Evolutionary conservation across 2,329 filamentous ascomycete species (phyloP).

Genomic region (Sclerotinia sclerotiorum): DNA sequence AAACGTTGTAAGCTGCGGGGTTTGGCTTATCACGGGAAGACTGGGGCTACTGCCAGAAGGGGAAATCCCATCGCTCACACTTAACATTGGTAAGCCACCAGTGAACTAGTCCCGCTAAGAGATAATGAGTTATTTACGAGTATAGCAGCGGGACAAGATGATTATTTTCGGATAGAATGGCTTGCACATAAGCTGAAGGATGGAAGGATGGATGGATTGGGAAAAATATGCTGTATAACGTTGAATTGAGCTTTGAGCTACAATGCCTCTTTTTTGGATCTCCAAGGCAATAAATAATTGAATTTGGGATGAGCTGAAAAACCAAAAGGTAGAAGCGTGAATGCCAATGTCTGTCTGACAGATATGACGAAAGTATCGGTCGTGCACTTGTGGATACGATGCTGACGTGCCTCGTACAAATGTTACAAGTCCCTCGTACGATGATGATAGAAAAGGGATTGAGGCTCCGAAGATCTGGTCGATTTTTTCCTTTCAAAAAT

Average conservation of each 20-base stretch:
- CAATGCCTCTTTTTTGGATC: background rate
- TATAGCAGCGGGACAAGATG: background rate
- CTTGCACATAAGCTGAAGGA: constrained; percentile 11
- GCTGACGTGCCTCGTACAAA: constrained; percentile 6
- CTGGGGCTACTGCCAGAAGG: background rate
- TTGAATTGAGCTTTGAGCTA: background rate
- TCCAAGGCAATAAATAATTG: background rate
- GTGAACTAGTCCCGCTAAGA: background rate
- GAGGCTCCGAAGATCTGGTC: background rate
- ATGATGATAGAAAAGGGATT: background rate
- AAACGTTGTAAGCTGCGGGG: constrained; percentile 5
- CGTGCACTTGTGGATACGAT: background rate
- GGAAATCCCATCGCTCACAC: background rate
- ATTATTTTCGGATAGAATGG: constrained; percentile 1
- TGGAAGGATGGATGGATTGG: background rate
- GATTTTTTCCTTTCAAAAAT: background rate
- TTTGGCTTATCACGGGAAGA: constrained; percentile 3
- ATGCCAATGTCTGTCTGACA: background rate
- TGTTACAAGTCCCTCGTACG: background rate
- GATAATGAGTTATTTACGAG: background rate
- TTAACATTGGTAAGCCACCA: background rate
- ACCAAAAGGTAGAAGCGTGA: background rate
- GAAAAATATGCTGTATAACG: constrained; percentile 8
- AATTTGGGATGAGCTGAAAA: constrained; percentile 20
- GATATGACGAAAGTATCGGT: background rate